Percentiles rank a stretch among this genome's conserved stretches.
Evolutionary conservation across 2,329 filamentous ascomycete species (phyloP).

Genomic region (Neurospora crassa): DNA sequence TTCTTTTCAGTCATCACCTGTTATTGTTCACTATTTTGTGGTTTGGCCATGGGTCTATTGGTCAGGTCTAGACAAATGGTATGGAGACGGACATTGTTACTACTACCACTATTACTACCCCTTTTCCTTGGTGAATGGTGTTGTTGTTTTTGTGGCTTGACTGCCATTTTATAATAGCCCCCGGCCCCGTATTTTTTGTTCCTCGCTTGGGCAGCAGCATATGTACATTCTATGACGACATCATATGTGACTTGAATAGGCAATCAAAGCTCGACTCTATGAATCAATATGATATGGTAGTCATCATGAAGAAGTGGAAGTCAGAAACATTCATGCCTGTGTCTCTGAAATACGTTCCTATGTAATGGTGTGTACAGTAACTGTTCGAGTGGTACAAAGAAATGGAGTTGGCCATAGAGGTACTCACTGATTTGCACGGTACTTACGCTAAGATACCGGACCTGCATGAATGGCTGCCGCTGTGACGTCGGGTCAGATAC

Average conservation of each 20-base stretch:
- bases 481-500: neutral
- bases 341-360: neutral
- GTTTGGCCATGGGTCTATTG: neutral
- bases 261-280: neutral
- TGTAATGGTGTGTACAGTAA: neutral
- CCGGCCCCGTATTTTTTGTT: neutral
- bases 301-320: neutral
- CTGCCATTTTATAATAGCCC: neutral
- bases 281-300: neutral
- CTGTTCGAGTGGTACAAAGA: neutral
- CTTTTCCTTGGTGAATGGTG: neutral
- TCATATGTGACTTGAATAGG: neutral
- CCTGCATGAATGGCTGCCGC: neutral
- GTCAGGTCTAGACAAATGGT: neutral
- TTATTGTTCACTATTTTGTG: neutral
- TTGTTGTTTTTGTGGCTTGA: neutral
- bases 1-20: neutral
- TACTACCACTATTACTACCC: neutral
- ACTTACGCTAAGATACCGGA: neutral
- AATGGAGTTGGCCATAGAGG: neutral
- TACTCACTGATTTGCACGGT: neutral
- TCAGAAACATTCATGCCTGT: neutral
- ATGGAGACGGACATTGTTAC: neutral
- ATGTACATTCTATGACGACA: neutral
- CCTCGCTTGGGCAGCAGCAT: neutral